phyloP scores from a whole-genome alignment of 768 basidiomycete genomes.

The Phaeotremella fagi region DNA sequence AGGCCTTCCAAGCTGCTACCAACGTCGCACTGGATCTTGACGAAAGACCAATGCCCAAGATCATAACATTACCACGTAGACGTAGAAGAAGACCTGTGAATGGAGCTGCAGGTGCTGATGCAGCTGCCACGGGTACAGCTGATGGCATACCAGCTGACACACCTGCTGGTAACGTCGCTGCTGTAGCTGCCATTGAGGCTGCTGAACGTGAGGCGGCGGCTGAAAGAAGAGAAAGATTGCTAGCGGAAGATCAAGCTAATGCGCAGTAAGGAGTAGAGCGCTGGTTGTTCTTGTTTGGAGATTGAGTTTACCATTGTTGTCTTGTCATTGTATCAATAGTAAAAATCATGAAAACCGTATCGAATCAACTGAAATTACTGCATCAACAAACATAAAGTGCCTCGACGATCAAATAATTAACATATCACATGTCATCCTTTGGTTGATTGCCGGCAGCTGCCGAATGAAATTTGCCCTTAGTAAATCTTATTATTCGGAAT shows the following conservation, averaged over 20 bases:
- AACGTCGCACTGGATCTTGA: constrained; percentile 91
- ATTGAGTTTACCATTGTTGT: neutral
- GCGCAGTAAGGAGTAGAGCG: neutral
- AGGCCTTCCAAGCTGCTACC: constrained; percentile 85
- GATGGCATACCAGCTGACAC: constrained; percentile 5
- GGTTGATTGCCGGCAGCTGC: too few species aligned
- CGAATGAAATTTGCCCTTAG: too few species aligned
- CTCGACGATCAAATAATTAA: too few species aligned
- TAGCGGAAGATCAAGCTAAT: constrained; percentile 36
- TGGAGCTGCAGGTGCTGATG: constrained; percentile 8
- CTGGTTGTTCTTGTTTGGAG: neutral
- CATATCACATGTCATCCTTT: too few species aligned
- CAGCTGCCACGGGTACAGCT: neutral
- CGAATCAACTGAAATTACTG: too few species aligned
- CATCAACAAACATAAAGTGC: too few species aligned
- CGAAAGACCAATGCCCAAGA: constrained; percentile 83
- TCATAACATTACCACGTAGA: constrained; percentile 50
- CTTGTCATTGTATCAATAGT: neutral
- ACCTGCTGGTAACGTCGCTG: constrained; percentile 22
- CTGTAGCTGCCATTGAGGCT: constrained; percentile 32
- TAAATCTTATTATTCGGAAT: too few species aligned
- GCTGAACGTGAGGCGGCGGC: constrained; percentile 10
- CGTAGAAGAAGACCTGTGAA: constrained; percentile 32
- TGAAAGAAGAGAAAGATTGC: constrained; percentile 28
- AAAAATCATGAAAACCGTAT: too few species aligned